A percentile compares a stretch with the other conserved stretches of the same genome.
These are phyloP conservation scores for Cutaneotrichosporon cavernicola DNA, from an alignment of 1,284 basidiomycete species.

Conservation along the genomic window DNA sequence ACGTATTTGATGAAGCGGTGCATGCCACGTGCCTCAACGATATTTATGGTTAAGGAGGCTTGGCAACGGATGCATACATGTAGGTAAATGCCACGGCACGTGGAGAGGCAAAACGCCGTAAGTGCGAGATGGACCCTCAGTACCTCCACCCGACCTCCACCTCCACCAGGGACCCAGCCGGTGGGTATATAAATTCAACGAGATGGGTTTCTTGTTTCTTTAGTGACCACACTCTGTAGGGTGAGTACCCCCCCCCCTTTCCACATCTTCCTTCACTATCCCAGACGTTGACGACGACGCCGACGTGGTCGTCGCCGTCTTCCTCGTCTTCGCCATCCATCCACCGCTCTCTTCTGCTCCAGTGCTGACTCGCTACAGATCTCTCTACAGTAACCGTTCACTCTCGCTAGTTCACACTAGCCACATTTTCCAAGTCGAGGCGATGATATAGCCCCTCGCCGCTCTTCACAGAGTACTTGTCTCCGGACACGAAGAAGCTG, in stretches of 20 bases:
- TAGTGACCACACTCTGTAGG: conserved; percentile 36
- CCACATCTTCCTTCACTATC: background rate
- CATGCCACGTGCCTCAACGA: no score
- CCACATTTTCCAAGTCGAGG: conserved; percentile 54
- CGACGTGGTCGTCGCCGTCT: background rate
- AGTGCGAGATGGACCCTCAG: background rate
- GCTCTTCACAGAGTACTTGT: conserved; percentile 52
- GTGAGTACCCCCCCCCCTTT: conserved; percentile 19
- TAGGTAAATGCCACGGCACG: background rate
- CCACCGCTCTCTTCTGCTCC: conserved; percentile 3
- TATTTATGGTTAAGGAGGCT: no score
- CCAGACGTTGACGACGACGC: no score
- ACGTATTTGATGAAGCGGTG: no score
- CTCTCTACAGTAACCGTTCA: conserved; percentile 52
- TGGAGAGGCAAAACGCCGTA: background rate
- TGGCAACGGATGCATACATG: background rate
- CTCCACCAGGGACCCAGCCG: background rate
- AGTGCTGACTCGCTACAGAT: conserved; percentile 35
- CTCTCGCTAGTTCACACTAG: conserved; percentile 54
- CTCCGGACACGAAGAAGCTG: conserved; percentile 49
- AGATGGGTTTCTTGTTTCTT: conserved; percentile 22
- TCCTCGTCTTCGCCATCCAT: conserved; percentile 8
- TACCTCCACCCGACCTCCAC: background rate
- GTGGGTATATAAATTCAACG: background rate
- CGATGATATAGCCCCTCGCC: conserved; percentile 50